A percentile compares a stretch with the other conserved stretches of the same genome.
phyloP scores from a whole-genome alignment of 805 yeast species.

The Nakazawaea sp. region DNA sequence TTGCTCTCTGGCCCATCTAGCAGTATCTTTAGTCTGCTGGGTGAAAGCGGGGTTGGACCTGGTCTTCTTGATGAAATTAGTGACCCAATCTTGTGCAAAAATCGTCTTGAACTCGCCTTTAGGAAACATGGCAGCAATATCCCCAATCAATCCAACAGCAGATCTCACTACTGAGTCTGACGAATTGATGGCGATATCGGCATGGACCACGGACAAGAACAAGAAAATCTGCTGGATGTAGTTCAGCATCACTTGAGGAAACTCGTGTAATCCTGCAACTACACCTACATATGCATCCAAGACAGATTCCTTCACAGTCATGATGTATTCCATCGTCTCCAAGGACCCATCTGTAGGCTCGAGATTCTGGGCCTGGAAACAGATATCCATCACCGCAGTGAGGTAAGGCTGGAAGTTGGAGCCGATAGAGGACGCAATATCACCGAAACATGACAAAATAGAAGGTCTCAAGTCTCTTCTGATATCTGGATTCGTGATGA shows the following conservation, averaged over 20 bases:
- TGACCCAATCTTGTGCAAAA: slow-evolving; percentile 72
- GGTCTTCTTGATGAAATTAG: slow-evolving; percentile 67
- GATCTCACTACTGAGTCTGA: slow-evolving; percentile 73
- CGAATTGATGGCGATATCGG: slow-evolving; percentile 51
- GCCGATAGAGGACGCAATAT: slow-evolving; percentile 87
- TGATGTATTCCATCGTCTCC: slow-evolving; percentile 73
- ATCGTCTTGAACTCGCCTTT: slow-evolving; percentile 64
- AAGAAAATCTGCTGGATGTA: slow-evolving; percentile 65
- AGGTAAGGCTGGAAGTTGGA: slow-evolving; percentile 68
- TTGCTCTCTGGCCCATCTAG: slow-evolving; percentile 95
- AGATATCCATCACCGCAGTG: slow-evolving; percentile 71
- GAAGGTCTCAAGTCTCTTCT: slow-evolving; percentile 82
- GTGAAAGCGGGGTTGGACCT: slow-evolving; percentile 56
- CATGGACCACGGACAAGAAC: slow-evolving; percentile 54
- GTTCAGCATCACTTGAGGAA: slow-evolving; percentile 58
- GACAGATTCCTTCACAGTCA: slow-evolving; percentile 76
- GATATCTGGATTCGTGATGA: slow-evolving; percentile 58
- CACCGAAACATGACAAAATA: slow-evolving; percentile 91
- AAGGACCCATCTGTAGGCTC: slow-evolving; percentile 60
- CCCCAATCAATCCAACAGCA: slow-evolving; percentile 89
- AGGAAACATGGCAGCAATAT: slow-evolving; percentile 80
- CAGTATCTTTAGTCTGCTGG: slow-evolving; percentile 77
- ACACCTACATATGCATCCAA: slow-evolving; percentile 94
- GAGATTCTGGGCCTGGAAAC: slow-evolving; percentile 55
- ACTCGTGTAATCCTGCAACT: slow-evolving; percentile 77